These are phyloP conservation scores for Nannochloropsis gaditana DNA, from an alignment of 108 stramenopile genomes.

Conservation along the genomic window DNA sequence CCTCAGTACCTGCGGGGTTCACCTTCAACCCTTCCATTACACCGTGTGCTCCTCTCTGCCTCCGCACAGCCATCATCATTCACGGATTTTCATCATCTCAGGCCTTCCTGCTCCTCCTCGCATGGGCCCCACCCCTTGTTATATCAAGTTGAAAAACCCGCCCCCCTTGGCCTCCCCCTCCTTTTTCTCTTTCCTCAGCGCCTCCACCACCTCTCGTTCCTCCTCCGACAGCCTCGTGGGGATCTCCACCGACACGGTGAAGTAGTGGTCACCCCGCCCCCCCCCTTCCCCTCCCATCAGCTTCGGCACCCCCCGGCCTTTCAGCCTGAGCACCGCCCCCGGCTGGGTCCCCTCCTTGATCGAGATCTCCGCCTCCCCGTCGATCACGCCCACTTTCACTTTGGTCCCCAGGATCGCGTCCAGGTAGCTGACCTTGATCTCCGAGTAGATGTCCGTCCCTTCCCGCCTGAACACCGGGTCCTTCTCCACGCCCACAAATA, in stretches of 20 bases:
- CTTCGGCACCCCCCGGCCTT: slow-evolving; percentile 78
- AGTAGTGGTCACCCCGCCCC: slow-evolving; percentile 84
- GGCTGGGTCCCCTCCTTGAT: slow-evolving; percentile 92
- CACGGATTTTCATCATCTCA: not conserved
- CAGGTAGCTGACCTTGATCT: slow-evolving; percentile 72
- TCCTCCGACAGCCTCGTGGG: slow-evolving; percentile 80
- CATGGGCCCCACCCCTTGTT: not conserved
- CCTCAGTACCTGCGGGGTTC: not conserved
- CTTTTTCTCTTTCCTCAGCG: slow-evolving; percentile 50
- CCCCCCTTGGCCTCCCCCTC: not conserved
- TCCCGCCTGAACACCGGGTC: slow-evolving; percentile 81
- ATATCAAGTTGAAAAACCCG: not conserved
- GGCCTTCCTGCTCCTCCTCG: not conserved
- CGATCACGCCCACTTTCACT: slow-evolving; percentile 76
- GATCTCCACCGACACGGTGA: slow-evolving; percentile 88
- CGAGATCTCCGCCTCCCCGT: slow-evolving; percentile 90
- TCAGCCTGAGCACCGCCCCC: slow-evolving; percentile 85
- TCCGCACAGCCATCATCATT: not conserved
- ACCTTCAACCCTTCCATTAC: slow-evolving; percentile 50
- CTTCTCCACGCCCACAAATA: slow-evolving; percentile 82
- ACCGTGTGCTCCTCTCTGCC: not conserved
- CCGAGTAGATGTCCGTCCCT: slow-evolving; percentile 87
- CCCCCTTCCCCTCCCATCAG: slow-evolving; percentile 63
- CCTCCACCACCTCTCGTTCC: slow-evolving; percentile 71
- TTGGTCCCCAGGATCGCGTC: slow-evolving; percentile 90